phyloP scores from a whole-genome alignment of 2,329 filamentous ascomycete species.

The Venturiaceae sp. region DNA sequence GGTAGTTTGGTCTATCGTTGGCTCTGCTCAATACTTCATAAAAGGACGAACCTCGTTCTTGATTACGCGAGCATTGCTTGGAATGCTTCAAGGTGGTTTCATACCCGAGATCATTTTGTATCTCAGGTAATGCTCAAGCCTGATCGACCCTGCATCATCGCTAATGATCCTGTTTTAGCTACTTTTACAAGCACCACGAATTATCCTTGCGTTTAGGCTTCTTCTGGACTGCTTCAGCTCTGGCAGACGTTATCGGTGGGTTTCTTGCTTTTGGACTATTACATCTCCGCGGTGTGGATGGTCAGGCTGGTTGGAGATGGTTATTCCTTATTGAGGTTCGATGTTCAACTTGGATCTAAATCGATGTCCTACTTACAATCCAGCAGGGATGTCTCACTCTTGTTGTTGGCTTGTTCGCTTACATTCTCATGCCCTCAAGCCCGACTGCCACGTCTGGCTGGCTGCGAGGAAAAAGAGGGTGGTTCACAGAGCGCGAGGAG shows the following conservation, averaged over 20 bases:
- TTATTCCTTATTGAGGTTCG: constrained; percentile 11
- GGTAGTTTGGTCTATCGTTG: constrained; percentile 30
- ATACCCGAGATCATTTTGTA: constrained; percentile 26
- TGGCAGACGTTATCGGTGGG: constrained; percentile 22
- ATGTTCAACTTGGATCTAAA: too few species aligned
- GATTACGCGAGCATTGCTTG: constrained; percentile 33
- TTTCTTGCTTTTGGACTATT: constrained; percentile 26
- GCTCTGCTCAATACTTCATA: constrained; percentile 29
- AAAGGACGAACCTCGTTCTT: constrained; percentile 29
- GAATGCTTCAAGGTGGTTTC: constrained; percentile 41
- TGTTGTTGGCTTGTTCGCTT: constrained; percentile 13
- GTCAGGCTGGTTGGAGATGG: constrained; percentile 16
- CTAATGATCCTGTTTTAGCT: constrained; percentile 14
- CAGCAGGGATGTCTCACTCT: constrained; percentile 14
- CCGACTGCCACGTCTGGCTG: constrained; percentile 19
- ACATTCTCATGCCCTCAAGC: constrained; percentile 16
- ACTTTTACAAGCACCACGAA: constrained; percentile 27
- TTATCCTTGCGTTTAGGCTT: constrained; percentile 25
- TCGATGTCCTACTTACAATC: not conserved
- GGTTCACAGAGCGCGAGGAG: constrained; percentile 16
- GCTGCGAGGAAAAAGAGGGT: constrained; percentile 22
- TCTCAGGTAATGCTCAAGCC: not conserved
- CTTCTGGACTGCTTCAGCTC: constrained; percentile 26
- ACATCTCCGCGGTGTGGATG: constrained; percentile 17
- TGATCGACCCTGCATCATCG: constrained; percentile 14